phyloP scores from a whole-genome alignment of 257 asterid species.

The Leptodermis oblonga region DNA sequence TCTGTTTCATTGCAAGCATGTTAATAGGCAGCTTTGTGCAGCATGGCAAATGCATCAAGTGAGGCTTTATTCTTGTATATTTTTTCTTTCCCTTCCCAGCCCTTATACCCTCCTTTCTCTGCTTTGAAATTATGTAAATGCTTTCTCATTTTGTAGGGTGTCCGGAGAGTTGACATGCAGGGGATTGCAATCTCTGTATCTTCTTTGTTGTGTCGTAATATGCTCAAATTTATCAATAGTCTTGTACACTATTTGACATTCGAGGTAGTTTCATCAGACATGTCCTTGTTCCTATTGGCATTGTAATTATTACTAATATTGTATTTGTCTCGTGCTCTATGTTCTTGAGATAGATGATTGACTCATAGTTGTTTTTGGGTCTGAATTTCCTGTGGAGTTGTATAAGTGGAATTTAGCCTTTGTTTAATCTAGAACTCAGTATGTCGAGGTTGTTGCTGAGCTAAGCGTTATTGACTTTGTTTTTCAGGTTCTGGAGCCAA shows the following conservation, averaged over 20 bases:
- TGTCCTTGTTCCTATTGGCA: not conserved
- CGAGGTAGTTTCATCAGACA: conserved; percentile 50
- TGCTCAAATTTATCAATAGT: conserved; percentile 94
- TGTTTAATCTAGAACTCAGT: not conserved
- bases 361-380: not conserved
- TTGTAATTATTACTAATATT: not conserved
- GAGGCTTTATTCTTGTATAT: conserved; percentile 15
- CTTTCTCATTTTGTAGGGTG: conserved; percentile 50
- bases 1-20: conserved; percentile 94
- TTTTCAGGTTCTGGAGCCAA: conserved; percentile 92
- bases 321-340: conserved; percentile 9
- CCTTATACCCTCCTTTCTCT: conserved; percentile 14
- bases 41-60: conserved; percentile 99
- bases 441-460: not conserved
- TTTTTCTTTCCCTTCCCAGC: not conserved
- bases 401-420: not conserved
- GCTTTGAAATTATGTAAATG: not conserved
- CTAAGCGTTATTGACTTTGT: not conserved
- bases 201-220: conserved; percentile 89
- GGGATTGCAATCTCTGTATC: conserved; percentile 88
- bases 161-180: conserved; percentile 87
- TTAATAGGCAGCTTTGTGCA: conserved; percentile 91
- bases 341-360: conserved; percentile 9
- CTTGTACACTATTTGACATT: conserved; percentile 92
- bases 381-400: not conserved